Evolutionary conservation across 1,139 yeast species (phyloP).

Genomic region (Pneumocystis wakefieldiae): DNA sequence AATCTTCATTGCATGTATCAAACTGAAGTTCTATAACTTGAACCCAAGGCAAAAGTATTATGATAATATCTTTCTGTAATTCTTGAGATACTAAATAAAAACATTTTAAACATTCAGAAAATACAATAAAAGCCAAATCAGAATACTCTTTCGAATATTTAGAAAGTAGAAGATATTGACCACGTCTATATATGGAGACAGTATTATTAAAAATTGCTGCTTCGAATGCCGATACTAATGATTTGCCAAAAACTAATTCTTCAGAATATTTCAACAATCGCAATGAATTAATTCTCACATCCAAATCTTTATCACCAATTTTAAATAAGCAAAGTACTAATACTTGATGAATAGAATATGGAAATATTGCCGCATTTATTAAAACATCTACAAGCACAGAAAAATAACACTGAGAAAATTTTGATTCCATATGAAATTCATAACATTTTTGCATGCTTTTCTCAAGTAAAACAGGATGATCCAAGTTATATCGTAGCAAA

Average conservation of each 20-base stretch:
- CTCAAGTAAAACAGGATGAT: slow-evolving; percentile 40
- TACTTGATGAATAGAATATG: slow-evolving; percentile 6
- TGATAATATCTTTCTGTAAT: slow-evolving; percentile 59
- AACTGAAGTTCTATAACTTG: slow-evolving; percentile 55
- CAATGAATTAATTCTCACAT: slow-evolving; percentile 50
- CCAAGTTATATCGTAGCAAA: slow-evolving; percentile 45
- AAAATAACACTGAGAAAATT: slow-evolving; percentile 54
- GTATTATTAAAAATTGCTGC: slow-evolving; percentile 54
- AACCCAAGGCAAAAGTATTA: slow-evolving; percentile 80
- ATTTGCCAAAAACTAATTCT: slow-evolving; percentile 33
- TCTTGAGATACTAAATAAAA: slow-evolving; percentile 47
- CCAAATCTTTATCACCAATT: slow-evolving; percentile 48
- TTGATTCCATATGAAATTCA: slow-evolving; percentile 35
- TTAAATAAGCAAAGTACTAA: slow-evolving; percentile 52
- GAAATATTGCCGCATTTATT: slow-evolving; percentile 37
- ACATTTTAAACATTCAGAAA: slow-evolving; percentile 58
- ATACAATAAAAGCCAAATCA: slow-evolving; percentile 42
- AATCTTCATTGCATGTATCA: slow-evolving; percentile 36
- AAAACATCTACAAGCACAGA: slow-evolving; percentile 53
- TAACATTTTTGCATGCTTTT: slow-evolving; percentile 61
- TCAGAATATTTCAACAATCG: slow-evolving; percentile 45
- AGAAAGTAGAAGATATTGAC: slow-evolving; percentile 52
- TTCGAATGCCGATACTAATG: slow-evolving; percentile 35
- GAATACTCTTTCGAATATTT: slow-evolving; percentile 46
- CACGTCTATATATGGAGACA: slow-evolving; percentile 62